A percentile compares a stretch with the other conserved stretches of the same genome.
phyloP scores from a whole-genome alignment of 495 filamentous ascomycete species.

The Aspergillus heteromorphus region DNA sequence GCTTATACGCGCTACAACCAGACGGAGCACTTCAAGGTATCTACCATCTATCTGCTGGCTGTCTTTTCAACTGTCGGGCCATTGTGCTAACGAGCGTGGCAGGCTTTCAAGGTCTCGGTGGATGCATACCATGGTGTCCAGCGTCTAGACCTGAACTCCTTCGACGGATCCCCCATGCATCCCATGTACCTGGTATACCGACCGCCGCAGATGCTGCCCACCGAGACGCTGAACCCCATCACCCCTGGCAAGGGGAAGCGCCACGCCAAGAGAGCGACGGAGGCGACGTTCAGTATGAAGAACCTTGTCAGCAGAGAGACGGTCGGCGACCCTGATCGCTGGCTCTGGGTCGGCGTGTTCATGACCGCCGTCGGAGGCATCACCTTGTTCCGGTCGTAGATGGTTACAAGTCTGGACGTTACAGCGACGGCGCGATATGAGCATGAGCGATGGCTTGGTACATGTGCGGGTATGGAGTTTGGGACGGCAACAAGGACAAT shows the following conservation, averaged over 20 bases:
- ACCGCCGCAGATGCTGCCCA: conserved; percentile 73
- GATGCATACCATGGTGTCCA: conserved; percentile 59
- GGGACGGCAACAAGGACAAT: not conserved
- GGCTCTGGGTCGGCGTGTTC: conserved; percentile 68
- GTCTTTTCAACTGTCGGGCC: too few relatives aligned
- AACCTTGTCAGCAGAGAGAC: conserved; percentile 38
- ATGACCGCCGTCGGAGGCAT: conserved; percentile 57
- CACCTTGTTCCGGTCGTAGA: conserved; percentile 31
- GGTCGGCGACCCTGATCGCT: conserved; percentile 50
- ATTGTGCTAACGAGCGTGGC: conserved; percentile 21
- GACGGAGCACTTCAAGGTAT: conserved; percentile 61
- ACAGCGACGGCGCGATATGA: not conserved
- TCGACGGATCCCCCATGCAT: conserved; percentile 63
- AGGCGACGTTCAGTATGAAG: conserved; percentile 39
- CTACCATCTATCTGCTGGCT: too few relatives aligned
- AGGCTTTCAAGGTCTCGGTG: conserved; percentile 57
- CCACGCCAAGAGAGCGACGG: conserved; percentile 15
- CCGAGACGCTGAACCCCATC: conserved; percentile 59
- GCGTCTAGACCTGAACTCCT: conserved; percentile 61
- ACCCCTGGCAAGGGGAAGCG: conserved; percentile 33
- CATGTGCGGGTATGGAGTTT: conserved; percentile 1
- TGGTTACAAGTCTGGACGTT: not conserved
- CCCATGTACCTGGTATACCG: conserved; percentile 67
- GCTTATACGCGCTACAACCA: conserved; percentile 67
- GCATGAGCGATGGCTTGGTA: not conserved